Evolutionary conservation across 2,329 filamentous ascomycete genomes (phyloP), one percentile per base, ranked within the genome.

Genomic region (Sporothrix luriei): DNA sequence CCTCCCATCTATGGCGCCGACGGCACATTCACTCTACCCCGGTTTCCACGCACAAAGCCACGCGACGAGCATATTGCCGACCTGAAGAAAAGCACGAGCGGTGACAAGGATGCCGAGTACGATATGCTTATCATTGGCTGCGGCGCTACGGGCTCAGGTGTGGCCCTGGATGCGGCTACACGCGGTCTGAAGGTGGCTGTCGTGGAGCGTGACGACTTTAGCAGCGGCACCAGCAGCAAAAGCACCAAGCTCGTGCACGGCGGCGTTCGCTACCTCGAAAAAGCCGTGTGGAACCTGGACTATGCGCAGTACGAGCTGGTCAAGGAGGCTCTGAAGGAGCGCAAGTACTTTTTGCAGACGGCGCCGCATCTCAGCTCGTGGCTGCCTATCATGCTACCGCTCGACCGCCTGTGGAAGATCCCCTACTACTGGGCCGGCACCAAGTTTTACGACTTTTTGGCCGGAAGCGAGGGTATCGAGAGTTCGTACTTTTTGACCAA

Each of bases 241-340:
- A 93, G 90, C 81, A 94, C 91, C 64, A 94, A 94, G 81, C 84
- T 94, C 68, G 92, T 94, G n/a, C 91, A 94, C 79, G 91, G 91
- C 74, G 91, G 91, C 76, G 92, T 94, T 71, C 87, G 91, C 74
- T 94, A 94, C 77, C 83, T 94, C 70, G 92, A 94, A 79, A 94
- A 94, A 83, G 91, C 91, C 68, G 88, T 94, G 66, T 93, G 89
- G 89, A 91, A 94, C 78, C 82, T 94, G 75, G 91, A 94, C 79
- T 94, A 93, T 78, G 89, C 89, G 74, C 91, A 94, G 85, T 91
- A 93, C 77, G 84, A 89, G 77, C 85, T 94, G 66, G 91, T 94
- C 75, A 90, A 89, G 79, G 91, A 94, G 80, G 91, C 92, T 49
- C 85, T 94, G 67, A 89, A 90, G 73, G 91, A 94, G 82, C 88